Base-by-base conservation (phyloP, 192 early-diverging fungal species). In the Rhizophagus sp. region DNA sequence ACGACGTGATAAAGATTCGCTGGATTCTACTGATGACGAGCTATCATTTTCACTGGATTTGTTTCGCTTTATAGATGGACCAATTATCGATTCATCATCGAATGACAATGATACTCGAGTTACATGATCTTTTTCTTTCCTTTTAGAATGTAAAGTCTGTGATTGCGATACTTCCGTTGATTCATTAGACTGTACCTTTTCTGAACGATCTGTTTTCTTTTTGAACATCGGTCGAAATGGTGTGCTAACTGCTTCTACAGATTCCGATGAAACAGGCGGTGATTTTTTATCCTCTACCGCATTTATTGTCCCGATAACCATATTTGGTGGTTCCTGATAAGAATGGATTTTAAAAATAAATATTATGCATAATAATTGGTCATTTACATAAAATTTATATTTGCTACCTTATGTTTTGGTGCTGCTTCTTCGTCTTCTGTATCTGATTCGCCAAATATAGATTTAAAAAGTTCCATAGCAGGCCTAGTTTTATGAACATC, bases 391-490 rank as follows among this genome's bases (percentile, higher is more conserved):
- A 66, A 10, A 25, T 24, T 11, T 13, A 36, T 15, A 44, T 71
- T 52, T 75, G 24, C 50, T 62, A 74, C n/a, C 41, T 15, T 47
- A 41, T 80, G 24, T 62, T 39, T 65, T 57, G 76, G 73, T 10
- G 36, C 62, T 1, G 36, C 80, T 27, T 92, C 87, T 41, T 86
- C 86, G 8, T 85, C 84, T 3, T 87, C 88, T 24, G 81, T 75
- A 36, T 91, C 92, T 1, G 83, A 84, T 34, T 94, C 93, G 3
- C 94, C 89, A 84, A 96, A 96, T 62, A 96, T 96, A 7, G 93
- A 92, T 82, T 94, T 94, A 76, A 96, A 96, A 2, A 96, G 89
- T 83, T 96, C 95, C 91, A 96, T 94, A 2, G 94, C 81, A 4
- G 94, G 93, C 67, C 93, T 84, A 64, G 89, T 89, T 64, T 82